Evolutionary conservation across 192 early-diverging fungal species (phyloP).

Genomic region (Umbelopsis ramanniana): DNA sequence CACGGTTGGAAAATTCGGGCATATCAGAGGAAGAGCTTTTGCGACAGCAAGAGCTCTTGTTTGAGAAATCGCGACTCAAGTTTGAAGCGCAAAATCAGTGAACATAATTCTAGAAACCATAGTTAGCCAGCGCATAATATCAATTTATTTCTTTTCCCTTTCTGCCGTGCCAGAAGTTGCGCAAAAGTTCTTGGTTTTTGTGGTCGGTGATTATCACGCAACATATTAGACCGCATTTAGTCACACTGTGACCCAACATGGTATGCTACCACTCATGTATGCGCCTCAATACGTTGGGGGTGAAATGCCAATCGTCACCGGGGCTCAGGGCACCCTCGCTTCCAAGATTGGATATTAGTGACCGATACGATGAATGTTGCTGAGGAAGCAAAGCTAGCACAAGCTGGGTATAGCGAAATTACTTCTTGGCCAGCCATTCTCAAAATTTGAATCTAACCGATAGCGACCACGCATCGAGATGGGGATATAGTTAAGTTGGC

Average conservation of each 20-base stretch:
- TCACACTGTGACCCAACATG: too few species aligned
- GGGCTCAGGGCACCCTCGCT: too few species aligned
- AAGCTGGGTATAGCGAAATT: not conserved
- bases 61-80: slow-evolving; percentile 84
- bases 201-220: not conserved
- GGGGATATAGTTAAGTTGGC: too few species aligned
- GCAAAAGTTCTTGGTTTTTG: not conserved
- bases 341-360: too few species aligned
- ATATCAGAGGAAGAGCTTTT: slow-evolving; percentile 86
- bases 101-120: not conserved
- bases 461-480: not conserved
- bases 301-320: too few species aligned
- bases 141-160: slow-evolving; percentile 2
- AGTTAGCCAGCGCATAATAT: slow-evolving; percentile 12
- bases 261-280: too few species aligned
- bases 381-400: not conserved
- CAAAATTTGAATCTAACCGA: not conserved
- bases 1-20: slow-evolving; percentile 77
- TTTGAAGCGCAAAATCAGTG: slow-evolving; percentile 63
- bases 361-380: too few species aligned
- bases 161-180: not conserved
- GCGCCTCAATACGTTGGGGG: too few species aligned
- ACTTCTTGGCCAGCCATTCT: not conserved
- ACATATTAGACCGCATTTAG: too few species aligned
- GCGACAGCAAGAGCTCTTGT: slow-evolving; percentile 83